Conservation (phyloP, 495 filamentous ascomycete genomes). For the Penicillium canariense region DNA sequence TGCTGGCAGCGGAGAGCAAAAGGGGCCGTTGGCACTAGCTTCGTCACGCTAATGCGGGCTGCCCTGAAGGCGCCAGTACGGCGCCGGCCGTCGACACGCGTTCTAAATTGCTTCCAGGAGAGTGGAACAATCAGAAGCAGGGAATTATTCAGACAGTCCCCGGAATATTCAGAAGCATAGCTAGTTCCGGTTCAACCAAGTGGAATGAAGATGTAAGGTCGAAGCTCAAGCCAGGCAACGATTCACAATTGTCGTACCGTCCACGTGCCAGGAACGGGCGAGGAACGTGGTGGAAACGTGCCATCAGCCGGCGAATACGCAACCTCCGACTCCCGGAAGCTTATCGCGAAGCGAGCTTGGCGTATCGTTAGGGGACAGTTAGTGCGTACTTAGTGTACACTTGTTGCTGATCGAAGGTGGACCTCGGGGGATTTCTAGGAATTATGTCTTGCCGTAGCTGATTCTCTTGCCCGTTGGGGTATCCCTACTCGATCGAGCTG, state of each 20-base stretch:
- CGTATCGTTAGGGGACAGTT: no score
- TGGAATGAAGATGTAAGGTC: neutral
- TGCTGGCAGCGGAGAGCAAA: neutral
- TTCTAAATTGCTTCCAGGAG: neutral
- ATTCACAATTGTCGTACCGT: neutral
- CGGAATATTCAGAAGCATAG: no score
- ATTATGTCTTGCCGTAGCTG: neutral
- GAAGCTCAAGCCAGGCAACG: neutral
- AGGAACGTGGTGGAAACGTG: neutral
- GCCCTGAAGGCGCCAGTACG: neutral
- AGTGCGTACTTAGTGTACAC: no score
- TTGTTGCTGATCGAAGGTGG: neutral
- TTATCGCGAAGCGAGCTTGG: neutral
- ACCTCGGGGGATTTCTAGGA: neutral
- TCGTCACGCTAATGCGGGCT: neutral
- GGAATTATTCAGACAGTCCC: neutral
- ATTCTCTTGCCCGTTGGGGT: neutral
- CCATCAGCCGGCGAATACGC: neutral
- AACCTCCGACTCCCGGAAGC: conserved; percentile 3
- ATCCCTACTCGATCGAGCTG: neutral
- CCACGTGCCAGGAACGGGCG: conserved; percentile 7
- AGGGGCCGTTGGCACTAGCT: neutral
- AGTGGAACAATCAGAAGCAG: neutral
- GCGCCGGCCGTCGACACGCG: neutral
- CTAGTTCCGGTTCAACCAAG: neutral